Percentiles rank a stretch among this genome's conserved stretches.
phyloP scores from a whole-genome alignment of 345 rosid species.

The Melaleuca alternifolia region DNA sequence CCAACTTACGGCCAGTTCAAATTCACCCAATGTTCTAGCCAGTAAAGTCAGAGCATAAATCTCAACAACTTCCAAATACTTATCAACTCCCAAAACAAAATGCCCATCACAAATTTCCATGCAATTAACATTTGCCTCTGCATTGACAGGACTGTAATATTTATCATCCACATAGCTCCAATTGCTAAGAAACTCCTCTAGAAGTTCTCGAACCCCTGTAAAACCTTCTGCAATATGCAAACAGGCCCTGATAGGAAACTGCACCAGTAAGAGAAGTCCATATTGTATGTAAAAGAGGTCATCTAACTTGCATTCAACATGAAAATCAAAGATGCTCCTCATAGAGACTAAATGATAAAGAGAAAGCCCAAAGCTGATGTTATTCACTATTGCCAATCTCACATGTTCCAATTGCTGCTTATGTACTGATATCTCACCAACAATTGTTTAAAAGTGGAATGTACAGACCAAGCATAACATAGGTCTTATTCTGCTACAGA shows the following conservation, averaged over 20 bases:
- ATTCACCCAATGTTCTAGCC: constrained; percentile 35
- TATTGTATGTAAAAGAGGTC: background rate
- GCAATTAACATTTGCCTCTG: constrained; percentile 11
- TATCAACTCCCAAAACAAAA: constrained; percentile 28
- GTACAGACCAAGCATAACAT: background rate
- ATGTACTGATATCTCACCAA: background rate
- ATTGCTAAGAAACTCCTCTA: constrained; percentile 63
- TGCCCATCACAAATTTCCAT: constrained; percentile 19
- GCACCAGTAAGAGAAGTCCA: background rate
- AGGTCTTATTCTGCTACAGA: background rate
- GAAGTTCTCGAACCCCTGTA: constrained; percentile 42
- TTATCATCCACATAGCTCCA: constrained; percentile 50
- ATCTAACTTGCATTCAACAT: background rate
- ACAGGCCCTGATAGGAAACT: constrained; percentile 38
- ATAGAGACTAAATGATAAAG: background rate
- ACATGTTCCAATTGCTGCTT: background rate
- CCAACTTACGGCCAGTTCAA: constrained; percentile 66
- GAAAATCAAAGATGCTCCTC: background rate
- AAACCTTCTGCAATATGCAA: constrained; percentile 60
- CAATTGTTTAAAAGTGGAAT: background rate
- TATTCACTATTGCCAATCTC: background rate
- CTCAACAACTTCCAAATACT: constrained; percentile 57
- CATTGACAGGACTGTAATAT: constrained; percentile 21
- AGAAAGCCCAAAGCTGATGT: background rate
- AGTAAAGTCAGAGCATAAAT: constrained; percentile 53